Percentiles rank a stretch among this genome's conserved stretches.
Conservation (phyloP, 352 stramenopile species). For the Pythium angustatum region DNA sequence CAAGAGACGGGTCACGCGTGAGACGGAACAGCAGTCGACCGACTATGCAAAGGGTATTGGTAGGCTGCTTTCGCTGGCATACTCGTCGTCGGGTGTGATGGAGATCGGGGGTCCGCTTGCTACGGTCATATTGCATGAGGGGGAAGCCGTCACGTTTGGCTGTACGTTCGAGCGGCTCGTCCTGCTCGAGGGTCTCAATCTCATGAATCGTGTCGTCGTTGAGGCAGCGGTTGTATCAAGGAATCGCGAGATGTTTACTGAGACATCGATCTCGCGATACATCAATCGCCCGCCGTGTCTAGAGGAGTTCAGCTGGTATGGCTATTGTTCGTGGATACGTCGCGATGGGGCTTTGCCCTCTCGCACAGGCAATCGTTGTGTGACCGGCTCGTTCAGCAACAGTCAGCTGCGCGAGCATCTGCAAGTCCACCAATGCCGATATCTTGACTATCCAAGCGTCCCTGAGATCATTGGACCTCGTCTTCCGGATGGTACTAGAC, state of each 20-base stretch:
- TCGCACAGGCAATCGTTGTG: no score
- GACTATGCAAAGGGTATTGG: conserved; percentile 20
- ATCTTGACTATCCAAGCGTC: conserved; percentile 16
- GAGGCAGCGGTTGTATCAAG: conserved; percentile 20
- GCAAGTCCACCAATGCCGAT: conserved; percentile 6
- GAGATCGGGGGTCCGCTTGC: conserved; percentile 30
- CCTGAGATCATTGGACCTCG: conserved; percentile 27
- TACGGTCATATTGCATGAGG: conserved; percentile 26
- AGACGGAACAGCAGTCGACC: neutral
- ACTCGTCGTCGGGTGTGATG: conserved; percentile 27
- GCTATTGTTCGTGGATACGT: conserved; percentile 28
- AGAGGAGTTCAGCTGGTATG: conserved; percentile 27
- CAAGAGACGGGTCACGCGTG: conserved; percentile 16
- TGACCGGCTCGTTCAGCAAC: no score
- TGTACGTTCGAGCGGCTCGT: conserved; percentile 29
- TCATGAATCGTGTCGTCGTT: conserved; percentile 18
- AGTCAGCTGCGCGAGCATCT: conserved; percentile 18
- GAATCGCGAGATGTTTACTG: conserved; percentile 14
- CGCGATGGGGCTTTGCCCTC: no score
- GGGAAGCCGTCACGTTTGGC: conserved; percentile 22
- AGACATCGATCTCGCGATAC: conserved; percentile 28
- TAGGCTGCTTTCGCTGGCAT: conserved; percentile 23
- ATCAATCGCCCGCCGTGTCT: conserved; percentile 16
- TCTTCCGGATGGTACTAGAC: conserved; percentile 6
- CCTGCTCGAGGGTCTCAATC: conserved; percentile 21